Percentiles rank a stretch among this genome's conserved stretches.
These are phyloP conservation scores for Aspergillus bertholletiae DNA, from an alignment of 495 filamentous ascomycete species.

Conservation along the genomic window DNA sequence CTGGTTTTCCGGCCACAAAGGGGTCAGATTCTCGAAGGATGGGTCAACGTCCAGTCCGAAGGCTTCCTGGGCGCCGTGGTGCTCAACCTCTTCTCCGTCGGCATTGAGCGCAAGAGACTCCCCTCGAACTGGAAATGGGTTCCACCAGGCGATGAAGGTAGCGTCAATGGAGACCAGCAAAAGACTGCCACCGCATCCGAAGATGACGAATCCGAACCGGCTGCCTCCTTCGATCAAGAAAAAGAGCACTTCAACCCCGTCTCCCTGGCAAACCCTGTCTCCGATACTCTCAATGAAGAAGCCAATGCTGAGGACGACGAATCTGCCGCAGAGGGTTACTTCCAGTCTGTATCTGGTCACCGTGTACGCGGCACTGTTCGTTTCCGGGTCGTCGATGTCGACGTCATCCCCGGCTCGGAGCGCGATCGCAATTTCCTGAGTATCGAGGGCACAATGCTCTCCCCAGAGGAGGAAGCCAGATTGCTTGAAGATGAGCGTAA, in stretches of 20 bases:
- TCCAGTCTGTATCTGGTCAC: conserved; percentile 58
- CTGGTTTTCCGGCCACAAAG: conserved; percentile 62
- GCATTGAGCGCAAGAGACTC: conserved; percentile 61
- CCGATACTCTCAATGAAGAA: conserved; percentile 25
- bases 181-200: conserved; percentile 25
- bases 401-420: conserved; percentile 54
- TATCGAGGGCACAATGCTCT: conserved; percentile 67
- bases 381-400: conserved; percentile 63
- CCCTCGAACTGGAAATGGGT: conserved; percentile 67
- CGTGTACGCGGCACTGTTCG: conserved; percentile 56
- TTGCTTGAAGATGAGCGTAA: conserved; percentile 36
- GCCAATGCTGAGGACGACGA: conserved; percentile 30
- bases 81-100: conserved; percentile 73
- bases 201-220: conserved; percentile 25
- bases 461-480: conserved; percentile 39
- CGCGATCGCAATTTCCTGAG: conserved; percentile 59
- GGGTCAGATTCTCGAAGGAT: conserved; percentile 58
- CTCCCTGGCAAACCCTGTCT: conserved; percentile 25
- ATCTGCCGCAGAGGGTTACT: conserved; percentile 48
- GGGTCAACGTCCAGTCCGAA: conserved; percentile 69
- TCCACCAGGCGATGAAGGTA: conserved; percentile 35
- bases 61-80: conserved; percentile 67
- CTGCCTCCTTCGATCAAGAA: conserved; percentile 32
- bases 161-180: conserved; percentile 4
- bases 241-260: conserved; percentile 44